A percentile compares a stretch with the other conserved stretches of the same genome.
phyloP scores from a whole-genome alignment of 352 stramenopile genomes.

The Thraustochytrium sp. region DNA sequence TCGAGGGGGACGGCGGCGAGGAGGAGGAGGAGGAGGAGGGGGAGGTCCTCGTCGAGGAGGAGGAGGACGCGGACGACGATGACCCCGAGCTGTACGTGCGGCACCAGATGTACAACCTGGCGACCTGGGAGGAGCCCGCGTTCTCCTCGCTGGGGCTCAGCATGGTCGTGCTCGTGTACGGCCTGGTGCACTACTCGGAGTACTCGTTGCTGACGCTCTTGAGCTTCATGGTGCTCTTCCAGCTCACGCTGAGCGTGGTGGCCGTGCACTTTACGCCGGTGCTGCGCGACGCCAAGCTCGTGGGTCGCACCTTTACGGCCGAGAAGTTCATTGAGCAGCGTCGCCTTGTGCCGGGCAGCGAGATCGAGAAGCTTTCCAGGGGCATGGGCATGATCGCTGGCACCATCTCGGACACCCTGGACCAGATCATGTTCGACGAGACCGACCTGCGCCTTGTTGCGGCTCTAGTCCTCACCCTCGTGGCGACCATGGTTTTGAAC shows the following conservation, averaged over 20 bases:
- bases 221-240: constrained; percentile 24
- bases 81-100: neutral
- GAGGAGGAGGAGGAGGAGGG: neutral
- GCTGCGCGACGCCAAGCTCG: neutral
- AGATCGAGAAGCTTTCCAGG: neutral
- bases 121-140: neutral
- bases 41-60: neutral
- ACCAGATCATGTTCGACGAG: neutral
- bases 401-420: neutral
- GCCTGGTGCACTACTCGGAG: constrained; percentile 9
- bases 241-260: neutral
- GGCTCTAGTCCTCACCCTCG: neutral
- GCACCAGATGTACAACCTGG: neutral
- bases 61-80: neutral
- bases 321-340: neutral
- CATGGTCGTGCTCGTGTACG: neutral
- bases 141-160: neutral
- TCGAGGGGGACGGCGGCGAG: neutral
- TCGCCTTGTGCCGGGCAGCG: neutral
- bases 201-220: constrained; percentile 6
- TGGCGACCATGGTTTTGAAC: neutral
- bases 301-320: neutral
- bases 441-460: neutral
- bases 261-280: neutral
- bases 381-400: neutral